Percentiles rank a stretch among this genome's conserved stretches.
Conservation (phyloP, 2,329 filamentous ascomycete genomes). For the Aulographum hederae region DNA sequence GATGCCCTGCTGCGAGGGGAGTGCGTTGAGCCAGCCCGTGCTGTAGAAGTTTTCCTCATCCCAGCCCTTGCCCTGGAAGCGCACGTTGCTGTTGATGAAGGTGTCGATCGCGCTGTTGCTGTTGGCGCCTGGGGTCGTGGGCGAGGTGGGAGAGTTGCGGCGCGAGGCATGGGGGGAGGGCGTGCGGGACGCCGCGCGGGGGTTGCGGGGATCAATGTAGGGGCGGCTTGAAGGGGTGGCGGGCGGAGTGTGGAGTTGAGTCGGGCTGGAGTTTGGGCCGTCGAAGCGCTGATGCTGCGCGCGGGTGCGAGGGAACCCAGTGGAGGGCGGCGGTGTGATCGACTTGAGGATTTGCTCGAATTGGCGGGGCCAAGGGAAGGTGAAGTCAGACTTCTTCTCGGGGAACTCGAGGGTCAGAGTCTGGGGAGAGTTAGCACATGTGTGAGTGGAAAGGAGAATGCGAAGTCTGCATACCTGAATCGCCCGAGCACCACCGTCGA, state of each 20-base stretch:
- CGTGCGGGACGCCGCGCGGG: no score
- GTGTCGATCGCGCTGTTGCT: no score
- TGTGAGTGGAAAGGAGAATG: slow-evolving; percentile 8
- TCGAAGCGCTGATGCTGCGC: slow-evolving; percentile 14
- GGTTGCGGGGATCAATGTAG: no score
- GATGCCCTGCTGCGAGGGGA: slow-evolving; percentile 29
- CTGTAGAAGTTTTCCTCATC: slow-evolving; percentile 18
- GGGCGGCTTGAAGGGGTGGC: no score
- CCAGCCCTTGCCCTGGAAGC: slow-evolving; percentile 20
- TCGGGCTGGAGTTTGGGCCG: no score
- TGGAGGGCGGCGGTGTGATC: slow-evolving; percentile 7
- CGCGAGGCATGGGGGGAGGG: no score
- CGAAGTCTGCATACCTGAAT: slow-evolving; percentile 12
- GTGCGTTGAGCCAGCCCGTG: slow-evolving; percentile 29
- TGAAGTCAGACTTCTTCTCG: slow-evolving; percentile 6
- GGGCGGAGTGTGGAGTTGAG: no score
- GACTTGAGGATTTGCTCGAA: slow-evolving; percentile 24
- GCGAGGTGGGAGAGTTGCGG: no score
- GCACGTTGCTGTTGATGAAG: slow-evolving; percentile 11
- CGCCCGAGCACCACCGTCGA: slow-evolving; percentile 10
- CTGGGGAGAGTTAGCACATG: slow-evolving; percentile 10
- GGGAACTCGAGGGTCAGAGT: slow-evolving; percentile 16
- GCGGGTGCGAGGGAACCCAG: slow-evolving; percentile 10
- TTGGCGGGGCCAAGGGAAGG: slow-evolving; percentile 20
- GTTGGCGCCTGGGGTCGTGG: no score